Evolutionary conservation across 495 filamentous ascomycete species (phyloP).

Genomic region (Hypoxylon fuscum): DNA sequence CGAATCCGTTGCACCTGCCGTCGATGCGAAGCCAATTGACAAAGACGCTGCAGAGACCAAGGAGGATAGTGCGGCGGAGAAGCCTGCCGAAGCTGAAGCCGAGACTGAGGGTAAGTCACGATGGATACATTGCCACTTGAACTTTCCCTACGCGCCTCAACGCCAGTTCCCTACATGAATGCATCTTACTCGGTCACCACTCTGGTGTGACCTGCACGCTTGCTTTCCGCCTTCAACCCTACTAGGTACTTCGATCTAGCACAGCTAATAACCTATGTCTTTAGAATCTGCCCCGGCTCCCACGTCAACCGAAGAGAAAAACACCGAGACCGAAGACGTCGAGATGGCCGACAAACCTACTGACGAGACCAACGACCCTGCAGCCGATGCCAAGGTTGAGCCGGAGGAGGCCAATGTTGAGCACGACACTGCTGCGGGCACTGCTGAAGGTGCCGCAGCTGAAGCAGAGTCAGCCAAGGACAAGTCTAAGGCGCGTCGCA

Average conservation of each 20-base stretch:
- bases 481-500: conserved; percentile 64
- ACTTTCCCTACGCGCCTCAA: conserved; percentile 17
- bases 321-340: conserved; percentile 43
- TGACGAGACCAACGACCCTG: conserved; percentile 18
- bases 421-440: conserved; percentile 22
- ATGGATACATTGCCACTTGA: conserved; percentile 11
- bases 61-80: conserved; percentile 32
- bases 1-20: conserved; percentile 39
- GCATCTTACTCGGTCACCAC: conserved; percentile 13
- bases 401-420: conserved; percentile 35
- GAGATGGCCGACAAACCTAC: conserved; percentile 37
- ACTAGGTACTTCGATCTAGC: background rate
- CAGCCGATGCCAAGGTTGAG: conserved; percentile 41
- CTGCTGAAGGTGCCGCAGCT: conserved; percentile 33
- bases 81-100: conserved; percentile 33
- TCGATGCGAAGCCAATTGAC: conserved; percentile 38
- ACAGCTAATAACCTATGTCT: conserved; percentile 12
- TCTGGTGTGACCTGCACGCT: conserved; percentile 5
- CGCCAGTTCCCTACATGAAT: conserved; percentile 14
- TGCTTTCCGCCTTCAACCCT: conserved; percentile 10
- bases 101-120: conserved; percentile 35
- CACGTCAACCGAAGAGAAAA: conserved; percentile 27
- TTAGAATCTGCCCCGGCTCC: conserved; percentile 20
- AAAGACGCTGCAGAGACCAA: conserved; percentile 25
- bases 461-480: conserved; percentile 39